Base-by-base conservation (phyloP, 1,139 yeast species). In the Pichia sp. region DNA sequence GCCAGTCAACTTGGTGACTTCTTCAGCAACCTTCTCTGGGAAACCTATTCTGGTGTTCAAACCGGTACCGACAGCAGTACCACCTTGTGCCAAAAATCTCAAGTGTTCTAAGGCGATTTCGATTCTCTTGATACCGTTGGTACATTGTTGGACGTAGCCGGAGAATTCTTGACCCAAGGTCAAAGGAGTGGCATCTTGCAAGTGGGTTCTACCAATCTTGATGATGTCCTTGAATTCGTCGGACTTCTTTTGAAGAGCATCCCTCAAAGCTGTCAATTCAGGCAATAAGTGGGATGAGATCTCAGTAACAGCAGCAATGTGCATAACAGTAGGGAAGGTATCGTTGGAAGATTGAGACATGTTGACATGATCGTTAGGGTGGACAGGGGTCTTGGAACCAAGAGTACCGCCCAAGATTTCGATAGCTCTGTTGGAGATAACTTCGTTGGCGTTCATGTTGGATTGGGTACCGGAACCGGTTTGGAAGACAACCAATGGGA, bases 321-420 rank as follows among this genome's bases (percentile, higher is more conserved):
- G 99, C 99, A 93, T 93, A 57, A 93, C 99, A 40, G 99, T 92
- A 63, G 99, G 99, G 87, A 92, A 89, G 56, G 99, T 93, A 75
- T 93, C 99, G 72, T 93, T 93, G 50, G 97, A 90, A 19, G 97
- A 90, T 75, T 93, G 99, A 15, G 97, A 90, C 92, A 90, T 93
- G 80, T 93, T 93, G 68, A 93, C 95, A 75, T 93, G 98, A 75
- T 93, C 98, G 75, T 93, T 93, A 63, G 99, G 99, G 74, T 93
- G 99, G 54, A 93, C 97, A 26, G 97, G 97, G 59, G 74, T 79
- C 78, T 93, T 93, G 60, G 96, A 84, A 56, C 99, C 99, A 70
- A 86, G 75, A 69, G 78, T 79, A 60, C 99, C 99, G 59, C 97
- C 98, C 63, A 93, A 79, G 55, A 93, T 70, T 75, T 93, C 98